These are phyloP conservation scores for Narthecium ossifragum DNA, from an alignment of 106 monocot species.

Conservation along the genomic window DNA sequence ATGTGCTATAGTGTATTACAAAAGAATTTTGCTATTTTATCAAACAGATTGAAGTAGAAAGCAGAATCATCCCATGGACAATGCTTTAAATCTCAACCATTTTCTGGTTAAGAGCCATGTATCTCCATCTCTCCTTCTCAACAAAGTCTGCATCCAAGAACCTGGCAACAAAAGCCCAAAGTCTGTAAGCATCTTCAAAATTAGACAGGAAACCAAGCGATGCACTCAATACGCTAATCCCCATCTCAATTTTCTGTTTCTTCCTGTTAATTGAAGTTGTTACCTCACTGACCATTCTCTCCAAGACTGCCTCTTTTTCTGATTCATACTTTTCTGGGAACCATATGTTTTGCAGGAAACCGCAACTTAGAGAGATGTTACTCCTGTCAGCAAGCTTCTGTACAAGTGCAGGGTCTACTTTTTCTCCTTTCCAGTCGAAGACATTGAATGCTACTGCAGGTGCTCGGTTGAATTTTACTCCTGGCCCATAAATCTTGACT, in stretches of 20 bases:
- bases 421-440: constrained; percentile 86
- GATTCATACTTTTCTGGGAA: constrained; percentile 50
- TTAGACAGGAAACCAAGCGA: constrained; percentile 59
- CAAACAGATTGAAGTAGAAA: too few relatives aligned
- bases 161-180: constrained; percentile 78
- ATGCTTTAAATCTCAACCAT: constrained; percentile 53
- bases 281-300: constrained; percentile 16
- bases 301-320: constrained; percentile 28
- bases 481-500: constrained; percentile 64
- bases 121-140: constrained; percentile 93
- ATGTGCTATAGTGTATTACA: too few relatives aligned
- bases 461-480: constrained; percentile 65
- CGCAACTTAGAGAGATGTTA: constrained; percentile 57
- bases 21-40: too few relatives aligned
- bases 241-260: constrained; percentile 22
- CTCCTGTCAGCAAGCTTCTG: constrained; percentile 83
- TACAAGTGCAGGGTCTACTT: constrained; percentile 57
- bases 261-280: constrained; percentile 6
- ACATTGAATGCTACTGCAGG: constrained; percentile 77
- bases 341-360: constrained; percentile 51
- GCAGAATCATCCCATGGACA: too few relatives aligned
- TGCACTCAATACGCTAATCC: constrained; percentile 58
- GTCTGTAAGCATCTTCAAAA: constrained; percentile 75
- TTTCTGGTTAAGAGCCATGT: constrained; percentile 74
- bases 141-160: constrained; percentile 89